Evolutionary conservation across 805 yeast species (phyloP).

Genomic region (Zygosaccharomyces siamensis): DNA sequence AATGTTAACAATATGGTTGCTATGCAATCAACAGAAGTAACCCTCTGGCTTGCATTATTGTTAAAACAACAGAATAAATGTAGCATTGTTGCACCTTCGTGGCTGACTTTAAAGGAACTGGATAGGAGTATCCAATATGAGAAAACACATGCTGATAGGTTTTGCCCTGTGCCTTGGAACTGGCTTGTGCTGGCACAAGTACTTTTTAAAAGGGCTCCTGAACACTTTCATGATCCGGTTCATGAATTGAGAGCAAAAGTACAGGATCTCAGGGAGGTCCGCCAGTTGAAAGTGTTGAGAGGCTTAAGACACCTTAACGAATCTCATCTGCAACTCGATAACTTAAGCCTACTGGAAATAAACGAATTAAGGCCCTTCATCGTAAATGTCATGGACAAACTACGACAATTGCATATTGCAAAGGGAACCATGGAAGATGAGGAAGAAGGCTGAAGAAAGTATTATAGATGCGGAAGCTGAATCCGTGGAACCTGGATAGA

Average conservation of each 20-base stretch:
- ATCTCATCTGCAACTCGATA: conserved; percentile 75
- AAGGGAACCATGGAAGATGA: conserved; percentile 3
- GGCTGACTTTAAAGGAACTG: conserved; percentile 61
- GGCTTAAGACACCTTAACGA: conserved; percentile 79
- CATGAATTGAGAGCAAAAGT: conserved; percentile 64
- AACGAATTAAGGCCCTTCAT: conserved; percentile 85
- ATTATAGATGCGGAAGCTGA: background rate
- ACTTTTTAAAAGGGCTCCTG: conserved; percentile 61
- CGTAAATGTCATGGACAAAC: conserved; percentile 70
- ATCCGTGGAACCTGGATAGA: background rate
- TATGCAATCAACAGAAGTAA: conserved; percentile 63
- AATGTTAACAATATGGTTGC: conserved; percentile 41
- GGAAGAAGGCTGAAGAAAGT: background rate
- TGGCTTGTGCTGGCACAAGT: conserved; percentile 83
- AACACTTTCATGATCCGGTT: conserved; percentile 71
- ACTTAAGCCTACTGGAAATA: conserved; percentile 76
- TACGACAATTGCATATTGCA: conserved; percentile 46
- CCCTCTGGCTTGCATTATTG: conserved; percentile 83
- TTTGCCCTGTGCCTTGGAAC: conserved; percentile 73
- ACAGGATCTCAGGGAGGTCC: conserved; percentile 79
- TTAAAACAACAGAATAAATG: conserved; percentile 83
- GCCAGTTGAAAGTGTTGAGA: conserved; percentile 73
- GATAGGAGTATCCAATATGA: conserved; percentile 64
- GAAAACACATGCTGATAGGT: conserved; percentile 48
- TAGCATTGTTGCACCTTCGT: conserved; percentile 76